Evolutionary conservation across 2,329 filamentous ascomycete genomes (phyloP).

Genomic region (Aspergillus melleus): DNA sequence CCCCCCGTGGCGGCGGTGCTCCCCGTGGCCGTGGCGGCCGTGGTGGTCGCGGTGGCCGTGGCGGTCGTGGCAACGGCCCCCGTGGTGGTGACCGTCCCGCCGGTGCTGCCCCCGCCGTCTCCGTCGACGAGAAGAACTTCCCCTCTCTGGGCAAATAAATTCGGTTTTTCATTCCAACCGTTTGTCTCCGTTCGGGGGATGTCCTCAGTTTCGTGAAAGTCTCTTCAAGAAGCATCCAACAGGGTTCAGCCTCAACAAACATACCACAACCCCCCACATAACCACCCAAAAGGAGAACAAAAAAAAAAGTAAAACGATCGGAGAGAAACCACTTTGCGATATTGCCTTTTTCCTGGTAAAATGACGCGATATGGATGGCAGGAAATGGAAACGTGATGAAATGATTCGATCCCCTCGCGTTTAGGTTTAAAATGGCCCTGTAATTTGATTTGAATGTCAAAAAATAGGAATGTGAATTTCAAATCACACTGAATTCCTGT

Average conservation of each 20-base stretch:
- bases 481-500: background rate
- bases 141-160: slow-evolving; percentile 45
- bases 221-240: background rate
- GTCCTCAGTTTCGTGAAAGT: background rate
- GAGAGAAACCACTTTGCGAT: slow-evolving; percentile 2
- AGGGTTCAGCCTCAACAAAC: background rate
- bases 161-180: slow-evolving; percentile 1
- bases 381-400: slow-evolving; percentile 14
- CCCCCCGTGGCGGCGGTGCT: slow-evolving; percentile 46
- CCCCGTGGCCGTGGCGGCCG: slow-evolving; percentile 45
- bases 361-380: slow-evolving; percentile 4
- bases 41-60: slow-evolving; percentile 31
- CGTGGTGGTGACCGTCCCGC: slow-evolving; percentile 20
- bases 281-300: background rate
- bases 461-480: slow-evolving; percentile 25
- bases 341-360: slow-evolving; percentile 6
- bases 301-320: slow-evolving; percentile 5
- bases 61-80: slow-evolving; percentile 27
- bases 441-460: slow-evolving; percentile 35
- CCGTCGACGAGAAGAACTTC: slow-evolving; percentile 50
- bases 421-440: slow-evolving; percentile 20
- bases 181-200: background rate
- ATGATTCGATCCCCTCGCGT: slow-evolving; percentile 10
- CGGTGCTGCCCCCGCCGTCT: slow-evolving; percentile 29
- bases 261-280: background rate